These are phyloP conservation scores for Aegilops speltoides DNA, from an alignment of 176 grass and related monocot genomes.

Conservation along the genomic window DNA sequence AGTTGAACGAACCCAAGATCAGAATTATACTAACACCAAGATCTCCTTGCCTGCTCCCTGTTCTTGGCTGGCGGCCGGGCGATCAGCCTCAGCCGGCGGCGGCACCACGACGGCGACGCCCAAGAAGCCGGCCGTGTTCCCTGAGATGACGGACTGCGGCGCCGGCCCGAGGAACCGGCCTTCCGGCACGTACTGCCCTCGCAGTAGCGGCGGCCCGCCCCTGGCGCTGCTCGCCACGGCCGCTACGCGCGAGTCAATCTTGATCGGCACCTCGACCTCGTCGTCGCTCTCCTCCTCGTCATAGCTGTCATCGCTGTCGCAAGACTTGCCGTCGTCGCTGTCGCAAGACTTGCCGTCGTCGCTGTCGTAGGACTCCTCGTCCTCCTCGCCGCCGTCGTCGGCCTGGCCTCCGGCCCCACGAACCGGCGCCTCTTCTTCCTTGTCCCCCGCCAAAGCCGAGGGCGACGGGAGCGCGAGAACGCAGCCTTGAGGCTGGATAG, in stretches of 20 bases:
- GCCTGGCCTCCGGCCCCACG: neutral
- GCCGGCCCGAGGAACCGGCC: neutral
- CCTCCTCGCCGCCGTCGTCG: neutral
- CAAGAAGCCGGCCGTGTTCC: slow-evolving; percentile 19
- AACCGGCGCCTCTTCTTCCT: neutral
- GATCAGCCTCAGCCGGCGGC: neutral
- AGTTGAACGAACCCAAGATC: too few species aligned
- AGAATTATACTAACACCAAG: too few species aligned
- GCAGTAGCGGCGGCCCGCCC: neutral
- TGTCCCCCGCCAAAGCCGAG: neutral
- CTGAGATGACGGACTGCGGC: neutral
- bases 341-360: too few species aligned
- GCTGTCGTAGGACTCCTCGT: too few species aligned
- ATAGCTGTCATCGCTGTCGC: neutral
- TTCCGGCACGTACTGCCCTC: neutral
- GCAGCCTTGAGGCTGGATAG: neutral
- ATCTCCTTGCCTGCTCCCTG: neutral
- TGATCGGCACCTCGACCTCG: neutral
- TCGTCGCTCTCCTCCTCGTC: neutral
- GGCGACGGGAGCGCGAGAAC: neutral
- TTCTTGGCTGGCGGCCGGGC: too few species aligned
- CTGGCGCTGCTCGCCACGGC: neutral
- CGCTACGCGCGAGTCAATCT: neutral
- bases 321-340: neutral
- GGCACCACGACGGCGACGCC: neutral